A percentile compares a stretch with the other conserved stretches of the same genome.
Evolutionary conservation across 139 green algal genomes (phyloP).

Genomic region (Chlorella vulgaris): DNA sequence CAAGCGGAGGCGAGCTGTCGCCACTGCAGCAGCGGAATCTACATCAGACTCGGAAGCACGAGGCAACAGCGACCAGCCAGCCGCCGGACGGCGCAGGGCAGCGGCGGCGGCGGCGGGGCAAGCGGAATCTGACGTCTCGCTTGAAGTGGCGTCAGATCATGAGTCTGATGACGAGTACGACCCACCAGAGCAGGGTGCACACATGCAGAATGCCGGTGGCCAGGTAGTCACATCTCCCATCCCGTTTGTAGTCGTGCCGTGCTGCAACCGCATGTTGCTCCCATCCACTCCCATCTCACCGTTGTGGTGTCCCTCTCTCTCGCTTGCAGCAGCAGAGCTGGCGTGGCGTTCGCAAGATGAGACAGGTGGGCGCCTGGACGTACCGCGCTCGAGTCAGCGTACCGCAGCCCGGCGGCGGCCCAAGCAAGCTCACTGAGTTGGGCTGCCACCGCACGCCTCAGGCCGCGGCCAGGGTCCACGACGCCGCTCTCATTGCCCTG

Average conservation of each 20-base stretch:
- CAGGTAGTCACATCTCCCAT: too few species aligned
- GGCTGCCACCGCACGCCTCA: background rate
- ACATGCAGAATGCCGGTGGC: too few species aligned
- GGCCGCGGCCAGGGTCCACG: slow-evolving; percentile 17
- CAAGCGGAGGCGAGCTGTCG: background rate
- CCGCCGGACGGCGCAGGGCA: background rate
- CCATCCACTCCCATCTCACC: too few species aligned
- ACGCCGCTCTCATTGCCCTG: slow-evolving; percentile 33
- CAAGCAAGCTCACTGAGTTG: background rate
- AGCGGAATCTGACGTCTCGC: background rate
- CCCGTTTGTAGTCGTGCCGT: too few species aligned
- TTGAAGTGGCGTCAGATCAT: background rate
- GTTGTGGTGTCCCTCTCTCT: too few species aligned
- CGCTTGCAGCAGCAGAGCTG: background rate
- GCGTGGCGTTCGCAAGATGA: background rate
- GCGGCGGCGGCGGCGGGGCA: background rate
- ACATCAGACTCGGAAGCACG: background rate
- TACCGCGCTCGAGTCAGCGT: background rate
- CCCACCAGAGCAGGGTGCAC: too few species aligned
- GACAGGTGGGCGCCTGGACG: background rate
- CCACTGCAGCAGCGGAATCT: background rate
- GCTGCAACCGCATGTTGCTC: too few species aligned
- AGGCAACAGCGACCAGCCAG: background rate
- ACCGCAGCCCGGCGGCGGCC: background rate
- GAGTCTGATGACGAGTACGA: too few species aligned